phyloP scores from a whole-genome alignment of 2,329 filamentous ascomycete genomes.

The Tricladium varicosporioides region DNA sequence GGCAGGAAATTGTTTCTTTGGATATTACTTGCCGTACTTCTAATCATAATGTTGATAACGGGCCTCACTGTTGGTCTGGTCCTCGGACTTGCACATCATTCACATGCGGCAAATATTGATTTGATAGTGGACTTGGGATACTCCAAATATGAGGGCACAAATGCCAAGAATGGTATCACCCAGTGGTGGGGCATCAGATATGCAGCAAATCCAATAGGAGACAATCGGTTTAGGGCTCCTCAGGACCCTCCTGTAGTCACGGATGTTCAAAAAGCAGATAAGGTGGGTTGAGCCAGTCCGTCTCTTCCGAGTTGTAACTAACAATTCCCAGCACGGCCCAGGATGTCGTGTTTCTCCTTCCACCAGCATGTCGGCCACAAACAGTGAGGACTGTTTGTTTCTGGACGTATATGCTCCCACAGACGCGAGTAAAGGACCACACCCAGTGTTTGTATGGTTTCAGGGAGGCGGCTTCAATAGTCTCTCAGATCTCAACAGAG shows the following conservation, averaged over 20 bases:
- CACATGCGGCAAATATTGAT: neutral
- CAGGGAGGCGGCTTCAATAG: slow-evolving; percentile 61
- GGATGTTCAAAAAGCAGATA: slow-evolving; percentile 24
- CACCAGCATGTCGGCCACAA: slow-evolving; percentile 30
- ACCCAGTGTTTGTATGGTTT: slow-evolving; percentile 59
- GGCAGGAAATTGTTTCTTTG: neutral
- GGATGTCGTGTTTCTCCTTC: slow-evolving; percentile 29
- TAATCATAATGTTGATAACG: neutral
- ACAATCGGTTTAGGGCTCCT: slow-evolving; percentile 66
- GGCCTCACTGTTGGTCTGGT: slow-evolving; percentile 1
- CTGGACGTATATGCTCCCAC: slow-evolving; percentile 63
- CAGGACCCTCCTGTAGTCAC: slow-evolving; percentile 50
- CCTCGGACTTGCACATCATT: slow-evolving; percentile 7
- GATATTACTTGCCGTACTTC: neutral
- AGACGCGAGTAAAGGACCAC: slow-evolving; percentile 43
- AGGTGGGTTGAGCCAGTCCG: slow-evolving; percentile 19
- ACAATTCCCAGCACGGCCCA: slow-evolving; percentile 23
- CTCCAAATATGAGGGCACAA: slow-evolving; percentile 59
- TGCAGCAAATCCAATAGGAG: slow-evolving; percentile 65
- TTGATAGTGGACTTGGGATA: slow-evolving; percentile 59
- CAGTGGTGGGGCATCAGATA: slow-evolving; percentile 76
- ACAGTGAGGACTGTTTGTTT: slow-evolving; percentile 67
- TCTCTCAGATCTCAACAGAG: slow-evolving; percentile 49
- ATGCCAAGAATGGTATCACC: slow-evolving; percentile 55
- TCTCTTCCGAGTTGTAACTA: neutral